Base-by-base conservation (phyloP, 768 basidiomycete genomes). In the Boletus reticulatus region DNA sequence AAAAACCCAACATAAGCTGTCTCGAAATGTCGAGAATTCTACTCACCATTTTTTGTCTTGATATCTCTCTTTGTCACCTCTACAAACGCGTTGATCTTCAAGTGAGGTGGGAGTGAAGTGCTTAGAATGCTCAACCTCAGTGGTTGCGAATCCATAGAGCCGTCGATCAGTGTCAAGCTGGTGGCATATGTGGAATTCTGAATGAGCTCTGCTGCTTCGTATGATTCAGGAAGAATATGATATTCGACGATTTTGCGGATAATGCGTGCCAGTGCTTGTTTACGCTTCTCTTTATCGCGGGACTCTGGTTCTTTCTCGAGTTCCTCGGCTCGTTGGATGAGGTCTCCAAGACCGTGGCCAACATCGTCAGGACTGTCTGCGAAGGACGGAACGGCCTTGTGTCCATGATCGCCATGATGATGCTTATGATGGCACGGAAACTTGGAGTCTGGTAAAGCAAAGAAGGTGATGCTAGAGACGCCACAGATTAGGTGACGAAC, bases 161-260 rank as follows among this genome's bases (percentile, higher is more conserved):
- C 75, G 45, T 78, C 72, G 6, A 67, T 60, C 8, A 81, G 69
- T 9, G 70, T 67, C 29, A 85, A 68, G 31, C 75, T 71, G 1
- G 81, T 82, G 9, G 80, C 72, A 49, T 77, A 78, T 0, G 85
- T 88, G 6, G 76, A 77, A 65, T 85, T 84, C 61, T 75, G 70
- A 10, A 76, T 75, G 19, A 87, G 75, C 13, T 74, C 72, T 14
- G 59, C 53, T 1, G 70, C 65, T 52, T 75, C 69, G 55, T 69
- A 69, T 84, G 84, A 67, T 85, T 32, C 48, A 46, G 59, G 59
- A 48, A 60, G 52, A 32, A 60, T 60, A 19, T 60, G 59, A 17
- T 61, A 88, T 20, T 77, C 73, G 19, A 86, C 68, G 31, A 87
- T 75, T 41, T 78, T 77, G 16, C 73, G 76, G 29, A 86, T 62